Conservation (phyloP, 2,329 filamentous ascomycete genomes). For the Metarhizium robertsii region DNA sequence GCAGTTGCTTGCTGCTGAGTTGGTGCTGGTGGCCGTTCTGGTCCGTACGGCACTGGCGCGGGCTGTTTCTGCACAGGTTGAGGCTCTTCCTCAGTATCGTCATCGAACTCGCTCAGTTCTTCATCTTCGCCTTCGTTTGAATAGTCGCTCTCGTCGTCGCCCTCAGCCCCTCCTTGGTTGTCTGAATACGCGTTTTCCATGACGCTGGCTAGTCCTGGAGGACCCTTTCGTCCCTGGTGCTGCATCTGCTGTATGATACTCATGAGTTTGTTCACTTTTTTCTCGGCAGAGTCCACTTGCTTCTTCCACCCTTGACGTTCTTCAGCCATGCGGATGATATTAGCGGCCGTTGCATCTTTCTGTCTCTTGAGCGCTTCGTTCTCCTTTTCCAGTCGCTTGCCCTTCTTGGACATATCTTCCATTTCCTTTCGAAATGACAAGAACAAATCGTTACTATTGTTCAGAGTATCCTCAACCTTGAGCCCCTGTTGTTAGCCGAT, state of each 20-base stretch:
- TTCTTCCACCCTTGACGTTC: conserved; percentile 78
- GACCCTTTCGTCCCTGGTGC: conserved; percentile 74
- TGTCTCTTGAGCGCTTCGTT: conserved; percentile 86
- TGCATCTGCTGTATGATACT: conserved; percentile 96
- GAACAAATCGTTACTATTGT: conserved; percentile 97
- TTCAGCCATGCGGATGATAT: conserved; percentile 95
- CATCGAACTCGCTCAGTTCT: conserved; percentile 55
- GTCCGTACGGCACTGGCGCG: conserved; percentile 34
- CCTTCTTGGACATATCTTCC: conserved; percentile 99
- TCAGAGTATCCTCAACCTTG: conserved; percentile 95
- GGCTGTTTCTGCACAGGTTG: conserved; percentile 23
- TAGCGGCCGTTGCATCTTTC: conserved; percentile 86
- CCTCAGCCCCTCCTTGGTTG: conserved; percentile 37
- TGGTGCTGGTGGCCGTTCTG: conserved; percentile 36
- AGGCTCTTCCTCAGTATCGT: conserved; percentile 45
- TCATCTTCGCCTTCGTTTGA: conserved; percentile 54
- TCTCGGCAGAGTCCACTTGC: conserved; percentile 43
- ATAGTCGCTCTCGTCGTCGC: conserved; percentile 51
- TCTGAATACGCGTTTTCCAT: conserved; percentile 52
- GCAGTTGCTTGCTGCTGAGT: conserved; percentile 9
- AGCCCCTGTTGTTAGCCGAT: neutral
- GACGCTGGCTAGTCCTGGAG: conserved; percentile 52
- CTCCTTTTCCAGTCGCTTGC: conserved; percentile 92
- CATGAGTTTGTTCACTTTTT: conserved; percentile 86
- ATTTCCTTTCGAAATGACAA: conserved; percentile 96